Percentiles rank a stretch among this genome's conserved stretches.
phyloP scores from a whole-genome alignment of 2,329 filamentous ascomycete genomes.

The Alternaria angustiovoidea region DNA sequence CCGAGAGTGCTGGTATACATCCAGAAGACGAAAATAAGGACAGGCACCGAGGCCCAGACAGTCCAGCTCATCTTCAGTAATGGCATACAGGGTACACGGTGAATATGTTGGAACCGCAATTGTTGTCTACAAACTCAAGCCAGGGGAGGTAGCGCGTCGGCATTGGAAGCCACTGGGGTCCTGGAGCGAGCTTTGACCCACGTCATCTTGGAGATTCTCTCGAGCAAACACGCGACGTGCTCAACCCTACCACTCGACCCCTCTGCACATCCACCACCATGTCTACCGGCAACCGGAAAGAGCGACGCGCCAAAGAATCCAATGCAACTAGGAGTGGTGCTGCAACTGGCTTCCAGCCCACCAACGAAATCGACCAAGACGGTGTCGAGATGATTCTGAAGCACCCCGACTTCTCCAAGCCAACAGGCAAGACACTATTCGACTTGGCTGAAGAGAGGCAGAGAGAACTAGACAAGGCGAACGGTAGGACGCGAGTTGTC shows the following conservation, averaged over 20 bases:
- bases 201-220: slow-evolving; percentile 17
- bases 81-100: background rate
- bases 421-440: slow-evolving; percentile 73
- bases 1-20: slow-evolving; percentile 57
- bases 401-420: slow-evolving; percentile 72
- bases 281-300: slow-evolving; percentile 54
- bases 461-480: slow-evolving; percentile 54
- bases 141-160: background rate
- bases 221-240: slow-evolving; percentile 35
- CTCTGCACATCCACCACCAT: slow-evolving; percentile 22
- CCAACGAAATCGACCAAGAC: slow-evolving; percentile 49
- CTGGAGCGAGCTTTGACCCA: slow-evolving; percentile 25
- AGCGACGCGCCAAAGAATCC: slow-evolving; percentile 53
- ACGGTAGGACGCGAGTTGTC: slow-evolving; percentile 53
- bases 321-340: slow-evolving; percentile 24
- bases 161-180: background rate
- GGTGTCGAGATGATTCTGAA: slow-evolving; percentile 67
- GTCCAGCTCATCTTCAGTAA: slow-evolving; percentile 52
- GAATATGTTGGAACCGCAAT: background rate
- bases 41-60: slow-evolving; percentile 51
- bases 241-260: slow-evolving; percentile 16
- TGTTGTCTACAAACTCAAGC: background rate
- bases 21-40: slow-evolving; percentile 56
- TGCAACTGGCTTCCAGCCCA: slow-evolving; percentile 50
- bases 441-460: slow-evolving; percentile 72